Percentiles rank a stretch among this genome's conserved stretches.
These are phyloP conservation scores for Dalechampia spathulata DNA, from an alignment of 441 rosid genomes.

Conservation along the genomic window DNA sequence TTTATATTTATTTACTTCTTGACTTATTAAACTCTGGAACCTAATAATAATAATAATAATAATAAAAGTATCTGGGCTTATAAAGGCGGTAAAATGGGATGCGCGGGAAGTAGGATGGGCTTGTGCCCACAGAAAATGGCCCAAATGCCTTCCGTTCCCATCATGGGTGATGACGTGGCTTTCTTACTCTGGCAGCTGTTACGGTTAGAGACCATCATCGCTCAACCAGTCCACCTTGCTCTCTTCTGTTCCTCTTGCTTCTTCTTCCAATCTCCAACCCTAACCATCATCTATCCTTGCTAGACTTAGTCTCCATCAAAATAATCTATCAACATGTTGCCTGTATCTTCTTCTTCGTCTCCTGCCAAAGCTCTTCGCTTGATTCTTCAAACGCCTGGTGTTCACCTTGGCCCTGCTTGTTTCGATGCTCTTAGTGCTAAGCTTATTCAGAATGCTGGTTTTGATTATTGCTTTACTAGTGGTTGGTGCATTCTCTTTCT, in stretches of 20 bases:
- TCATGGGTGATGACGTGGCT: no score
- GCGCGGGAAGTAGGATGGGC: no score
- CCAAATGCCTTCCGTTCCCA: no score
- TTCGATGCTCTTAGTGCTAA: conserved; percentile 93
- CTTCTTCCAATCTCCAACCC: no score
- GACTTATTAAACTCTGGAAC: no score
- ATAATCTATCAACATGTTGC: background rate
- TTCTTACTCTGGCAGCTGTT: background rate
- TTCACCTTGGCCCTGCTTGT: conserved; percentile 92
- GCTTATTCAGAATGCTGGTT: conserved; percentile 78
- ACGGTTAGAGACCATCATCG: no score
- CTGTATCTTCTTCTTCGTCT: conserved; percentile 11
- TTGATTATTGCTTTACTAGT: conserved; percentile 68
- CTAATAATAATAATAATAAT: no score
- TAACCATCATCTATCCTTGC: background rate
- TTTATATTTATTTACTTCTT: no score
- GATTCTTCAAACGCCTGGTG: conserved; percentile 61
- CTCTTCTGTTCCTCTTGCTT: background rate
- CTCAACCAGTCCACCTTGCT: background rate
- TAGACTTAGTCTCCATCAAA: background rate
- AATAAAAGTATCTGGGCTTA: no score
- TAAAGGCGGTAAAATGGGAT: no score
- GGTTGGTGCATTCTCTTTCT: conserved; percentile 30
- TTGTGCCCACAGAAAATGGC: no score
- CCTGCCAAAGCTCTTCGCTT: conserved; percentile 54